phyloP scores from a whole-genome alignment of 495 filamentous ascomycete species.

The Hyaloscypha bicolor region DNA sequence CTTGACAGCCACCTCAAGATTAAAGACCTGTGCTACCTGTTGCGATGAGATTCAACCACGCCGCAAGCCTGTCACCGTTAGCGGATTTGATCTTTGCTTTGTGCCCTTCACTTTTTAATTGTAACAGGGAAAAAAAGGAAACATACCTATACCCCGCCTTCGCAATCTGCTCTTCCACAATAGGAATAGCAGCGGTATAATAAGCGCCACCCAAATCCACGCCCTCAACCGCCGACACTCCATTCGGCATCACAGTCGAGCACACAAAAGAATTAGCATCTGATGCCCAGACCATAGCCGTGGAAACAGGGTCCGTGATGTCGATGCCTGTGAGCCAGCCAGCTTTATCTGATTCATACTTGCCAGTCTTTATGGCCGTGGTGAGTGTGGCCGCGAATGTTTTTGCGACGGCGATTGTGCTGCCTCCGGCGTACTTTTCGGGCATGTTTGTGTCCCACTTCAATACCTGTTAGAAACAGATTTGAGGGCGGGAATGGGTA shows the following conservation, averaged over 20 bases:
- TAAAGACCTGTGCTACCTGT: background rate
- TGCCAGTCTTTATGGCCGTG: constrained; percentile 48
- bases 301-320: constrained; percentile 36
- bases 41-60: background rate
- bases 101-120: no score
- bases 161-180: constrained; percentile 64
- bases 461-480: constrained; percentile 3
- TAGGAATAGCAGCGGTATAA: constrained; percentile 51
- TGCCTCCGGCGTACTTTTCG: constrained; percentile 40
- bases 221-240: constrained; percentile 49
- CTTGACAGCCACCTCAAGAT: background rate
- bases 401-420: constrained; percentile 37
- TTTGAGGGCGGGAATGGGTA: background rate
- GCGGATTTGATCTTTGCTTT: background rate
- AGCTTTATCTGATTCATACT: constrained; percentile 45
- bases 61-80: background rate
- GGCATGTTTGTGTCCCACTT: constrained; percentile 55
- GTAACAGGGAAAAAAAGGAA: background rate
- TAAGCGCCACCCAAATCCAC: constrained; percentile 53
- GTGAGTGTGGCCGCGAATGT: constrained; percentile 38
- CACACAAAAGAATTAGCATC: constrained; percentile 63
- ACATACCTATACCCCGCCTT: constrained; percentile 54
- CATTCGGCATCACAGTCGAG: constrained; percentile 52
- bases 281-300: constrained; percentile 54
- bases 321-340: constrained; percentile 53